Evolutionary conservation across 192 early-diverging fungal genomes (phyloP).

Genomic region (Borealophlyctis nickersoniae): DNA sequence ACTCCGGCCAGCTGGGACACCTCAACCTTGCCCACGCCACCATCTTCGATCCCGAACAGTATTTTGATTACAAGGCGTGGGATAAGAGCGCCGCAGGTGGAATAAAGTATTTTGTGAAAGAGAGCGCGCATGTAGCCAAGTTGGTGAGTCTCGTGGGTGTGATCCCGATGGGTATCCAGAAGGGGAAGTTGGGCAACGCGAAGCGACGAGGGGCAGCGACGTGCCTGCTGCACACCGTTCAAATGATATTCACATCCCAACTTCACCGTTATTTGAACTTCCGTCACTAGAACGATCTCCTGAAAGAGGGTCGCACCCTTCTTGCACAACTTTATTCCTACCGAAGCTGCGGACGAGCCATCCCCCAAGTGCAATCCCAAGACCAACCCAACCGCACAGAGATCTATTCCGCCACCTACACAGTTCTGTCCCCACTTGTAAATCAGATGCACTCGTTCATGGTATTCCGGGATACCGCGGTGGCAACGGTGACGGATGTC

Average conservation of each 20-base stretch:
- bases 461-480: slow-evolving; percentile 37
- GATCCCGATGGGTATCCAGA: neutral
- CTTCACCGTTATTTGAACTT: neutral
- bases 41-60: slow-evolving; percentile 26
- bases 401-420: slow-evolving; percentile 29
- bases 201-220: neutral
- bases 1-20: slow-evolving; percentile 20
- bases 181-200: no score
- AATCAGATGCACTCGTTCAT: slow-evolving; percentile 43
- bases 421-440: slow-evolving; percentile 43
- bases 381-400: slow-evolving; percentile 28
- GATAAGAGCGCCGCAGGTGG: slow-evolving; percentile 17
- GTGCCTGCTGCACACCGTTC: neutral
- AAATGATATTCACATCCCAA: neutral
- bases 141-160: slow-evolving; percentile 19
- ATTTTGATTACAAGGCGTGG: slow-evolving; percentile 10
- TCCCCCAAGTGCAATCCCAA: slow-evolving; percentile 43
- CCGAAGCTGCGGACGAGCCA: slow-evolving; percentile 38
- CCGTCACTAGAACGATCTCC: slow-evolving; percentile 25
- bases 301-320: slow-evolving; percentile 36
- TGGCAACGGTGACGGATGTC: slow-evolving; percentile 30
- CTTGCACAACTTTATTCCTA: slow-evolving; percentile 42
- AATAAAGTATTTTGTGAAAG: slow-evolving; percentile 28
- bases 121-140: slow-evolving; percentile 31
- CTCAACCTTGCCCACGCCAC: slow-evolving; percentile 31